Evolutionary conservation across 2,329 filamentous ascomycete species (phyloP).

Genomic region (Arachnomyces sp.): DNA sequence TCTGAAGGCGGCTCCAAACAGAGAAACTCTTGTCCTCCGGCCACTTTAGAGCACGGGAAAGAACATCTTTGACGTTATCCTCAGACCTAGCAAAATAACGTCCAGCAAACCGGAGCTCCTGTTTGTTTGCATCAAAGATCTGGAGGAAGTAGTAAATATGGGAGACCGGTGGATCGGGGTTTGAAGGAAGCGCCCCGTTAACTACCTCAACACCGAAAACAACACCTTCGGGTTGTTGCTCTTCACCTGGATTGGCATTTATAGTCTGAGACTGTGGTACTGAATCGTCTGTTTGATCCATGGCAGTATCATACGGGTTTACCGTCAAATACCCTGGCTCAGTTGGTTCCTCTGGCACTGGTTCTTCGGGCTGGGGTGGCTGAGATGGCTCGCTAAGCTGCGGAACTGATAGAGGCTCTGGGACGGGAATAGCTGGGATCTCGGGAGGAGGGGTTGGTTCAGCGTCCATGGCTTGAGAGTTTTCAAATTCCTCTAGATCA

Average conservation of each 20-base stretch:
- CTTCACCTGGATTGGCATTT: slow-evolving; percentile 25
- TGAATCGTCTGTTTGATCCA: too few species aligned
- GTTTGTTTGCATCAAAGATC: slow-evolving; percentile 44
- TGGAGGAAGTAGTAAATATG: slow-evolving; percentile 45
- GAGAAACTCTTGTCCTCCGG: slow-evolving; percentile 33
- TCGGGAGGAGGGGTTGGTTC: slow-evolving; percentile 10
- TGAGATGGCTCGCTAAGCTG: too few species aligned
- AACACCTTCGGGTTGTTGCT: too few species aligned
- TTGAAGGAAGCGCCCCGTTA: too few species aligned
- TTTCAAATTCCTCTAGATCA: slow-evolving; percentile 21
- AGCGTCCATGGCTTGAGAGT: slow-evolving; percentile 6
- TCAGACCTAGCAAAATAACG: slow-evolving; percentile 36
- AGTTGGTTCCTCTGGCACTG: too few species aligned
- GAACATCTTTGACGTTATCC: slow-evolving; percentile 32
- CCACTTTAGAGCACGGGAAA: slow-evolving; percentile 33
- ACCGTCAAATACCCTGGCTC: slow-evolving; percentile 3
- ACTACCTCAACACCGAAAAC: too few species aligned
- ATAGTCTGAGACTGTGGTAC: too few species aligned
- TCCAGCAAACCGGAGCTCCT: slow-evolving; percentile 33
- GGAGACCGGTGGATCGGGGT: too few species aligned
- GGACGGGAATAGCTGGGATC: background rate
- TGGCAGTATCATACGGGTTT: slow-evolving; percentile 7
- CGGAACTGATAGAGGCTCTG: too few species aligned
- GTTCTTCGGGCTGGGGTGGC: too few species aligned
- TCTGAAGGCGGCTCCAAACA: slow-evolving; percentile 37